A percentile compares a stretch with the other conserved stretches of the same genome.
Conservation (phyloP, 1,284 basidiomycete species). For the Ceratobasidium sp. region DNA sequence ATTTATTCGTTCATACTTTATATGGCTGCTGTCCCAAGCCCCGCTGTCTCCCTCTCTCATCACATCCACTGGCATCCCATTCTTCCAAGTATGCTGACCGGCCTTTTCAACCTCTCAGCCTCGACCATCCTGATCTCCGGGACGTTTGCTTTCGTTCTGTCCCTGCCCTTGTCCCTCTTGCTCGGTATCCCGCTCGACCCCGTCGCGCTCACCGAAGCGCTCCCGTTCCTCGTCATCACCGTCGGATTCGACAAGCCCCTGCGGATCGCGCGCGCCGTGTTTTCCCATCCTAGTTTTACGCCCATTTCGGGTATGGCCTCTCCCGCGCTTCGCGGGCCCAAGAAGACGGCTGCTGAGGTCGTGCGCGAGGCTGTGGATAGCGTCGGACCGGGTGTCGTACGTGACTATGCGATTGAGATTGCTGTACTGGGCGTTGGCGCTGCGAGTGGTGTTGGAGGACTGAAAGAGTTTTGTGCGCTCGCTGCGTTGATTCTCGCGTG, state of each 20-base stretch:
- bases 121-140: slow-evolving; percentile 86
- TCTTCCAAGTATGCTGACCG: slow-evolving; percentile 26
- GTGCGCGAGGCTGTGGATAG: slow-evolving; percentile 85
- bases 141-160: slow-evolving; percentile 89
- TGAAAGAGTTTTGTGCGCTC: slow-evolving; percentile 95
- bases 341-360: slow-evolving; percentile 83
- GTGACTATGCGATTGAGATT: slow-evolving; percentile 94
- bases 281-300: slow-evolving; percentile 82
- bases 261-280: slow-evolving; percentile 89
- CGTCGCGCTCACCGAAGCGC: slow-evolving; percentile 91
- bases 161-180: slow-evolving; percentile 86
- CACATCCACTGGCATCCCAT: slow-evolving; percentile 35
- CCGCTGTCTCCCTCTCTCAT: slow-evolving; percentile 36
- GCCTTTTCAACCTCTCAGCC: slow-evolving; percentile 59
- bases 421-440: slow-evolving; percentile 90
- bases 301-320: slow-evolving; percentile 56
- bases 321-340: slow-evolving; percentile 18
- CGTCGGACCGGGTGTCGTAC: slow-evolving; percentile 85
- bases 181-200: slow-evolving; percentile 92
- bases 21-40: slow-evolving; percentile 43
- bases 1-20: slow-evolving; percentile 29
- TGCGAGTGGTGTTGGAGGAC: slow-evolving; percentile 86
- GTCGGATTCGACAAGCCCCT: slow-evolving; percentile 99
- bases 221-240: slow-evolving; percentile 97
- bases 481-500: slow-evolving; percentile 87